A percentile compares a stretch with the other conserved stretches of the same genome.
These are phyloP conservation scores for Debaryomycetaceae sp. DNA, from an alignment of 1,139 yeast genomes.

Conservation along the genomic window DNA sequence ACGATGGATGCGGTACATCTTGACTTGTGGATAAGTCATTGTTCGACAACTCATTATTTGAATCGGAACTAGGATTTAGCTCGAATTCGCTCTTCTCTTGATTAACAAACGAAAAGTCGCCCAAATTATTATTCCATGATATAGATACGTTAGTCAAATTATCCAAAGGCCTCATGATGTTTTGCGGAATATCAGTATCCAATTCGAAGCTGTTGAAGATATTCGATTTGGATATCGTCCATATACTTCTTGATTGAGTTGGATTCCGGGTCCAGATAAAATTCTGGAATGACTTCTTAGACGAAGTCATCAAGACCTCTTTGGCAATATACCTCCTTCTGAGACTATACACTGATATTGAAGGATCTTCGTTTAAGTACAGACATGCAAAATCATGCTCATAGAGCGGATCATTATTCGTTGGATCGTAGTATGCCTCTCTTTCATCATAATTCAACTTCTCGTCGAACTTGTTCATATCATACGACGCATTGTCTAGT, in stretches of 20 bases:
- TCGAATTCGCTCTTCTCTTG: constrained; percentile 51
- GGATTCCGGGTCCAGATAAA: constrained; percentile 40
- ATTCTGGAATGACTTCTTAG: constrained; percentile 43
- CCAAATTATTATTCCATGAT: constrained; percentile 51
- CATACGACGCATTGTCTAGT: constrained; percentile 1
- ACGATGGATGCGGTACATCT: neutral
- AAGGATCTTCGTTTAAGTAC: constrained; percentile 72
- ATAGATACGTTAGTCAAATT: constrained; percentile 50
- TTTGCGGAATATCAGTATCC: constrained; percentile 20
- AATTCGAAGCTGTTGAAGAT: constrained; percentile 54
- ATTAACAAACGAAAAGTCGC: constrained; percentile 49
- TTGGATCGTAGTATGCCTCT: constrained; percentile 19
- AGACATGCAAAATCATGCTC: constrained; percentile 73
- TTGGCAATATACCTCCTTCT: constrained; percentile 73
- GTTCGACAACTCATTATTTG: neutral
- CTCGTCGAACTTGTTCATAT: constrained; percentile 10
- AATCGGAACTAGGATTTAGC: neutral
- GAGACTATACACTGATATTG: constrained; percentile 70
- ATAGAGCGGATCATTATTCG: constrained; percentile 19
- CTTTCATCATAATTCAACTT: constrained; percentile 21
- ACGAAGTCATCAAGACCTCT: constrained; percentile 56
- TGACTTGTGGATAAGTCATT: neutral
- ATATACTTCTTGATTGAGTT: constrained; percentile 22
- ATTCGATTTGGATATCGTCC: constrained; percentile 48
- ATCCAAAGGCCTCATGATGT: constrained; percentile 50